Conservation (phyloP, 1,284 basidiomycete genomes). For the Chalciporus piperatoides region DNA sequence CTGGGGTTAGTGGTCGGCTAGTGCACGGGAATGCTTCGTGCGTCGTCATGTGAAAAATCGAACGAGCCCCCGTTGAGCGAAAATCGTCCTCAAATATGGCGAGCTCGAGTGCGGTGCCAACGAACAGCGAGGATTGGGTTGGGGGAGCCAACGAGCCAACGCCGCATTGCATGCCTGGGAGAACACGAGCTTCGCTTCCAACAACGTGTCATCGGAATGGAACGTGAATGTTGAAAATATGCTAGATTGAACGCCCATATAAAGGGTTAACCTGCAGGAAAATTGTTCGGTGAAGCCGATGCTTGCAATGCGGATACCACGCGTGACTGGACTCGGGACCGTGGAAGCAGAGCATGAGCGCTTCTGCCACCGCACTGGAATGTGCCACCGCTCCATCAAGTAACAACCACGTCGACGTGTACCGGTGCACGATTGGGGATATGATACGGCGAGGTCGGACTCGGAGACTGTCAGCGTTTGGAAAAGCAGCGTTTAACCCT, state of each 20-base stretch:
- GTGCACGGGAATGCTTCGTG: not conserved
- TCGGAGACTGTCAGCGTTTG: too few species aligned
- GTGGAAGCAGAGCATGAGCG: not conserved
- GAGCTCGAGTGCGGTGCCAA: not conserved
- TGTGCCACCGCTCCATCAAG: too few species aligned
- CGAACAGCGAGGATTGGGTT: not conserved
- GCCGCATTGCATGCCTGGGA: not conserved
- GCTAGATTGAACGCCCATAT: too few species aligned
- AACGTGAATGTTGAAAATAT: not conserved
- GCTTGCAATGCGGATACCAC: too few species aligned
- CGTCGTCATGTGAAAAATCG: slow-evolving; percentile 5
- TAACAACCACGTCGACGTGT: too few species aligned
- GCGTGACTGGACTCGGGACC: not conserved
- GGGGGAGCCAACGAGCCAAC: not conserved
- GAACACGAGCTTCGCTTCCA: slow-evolving; percentile 13
- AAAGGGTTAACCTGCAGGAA: too few species aligned
- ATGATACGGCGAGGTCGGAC: too few species aligned
- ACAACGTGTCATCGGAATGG: slow-evolving; percentile 14
- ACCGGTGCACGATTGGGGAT: too few species aligned
- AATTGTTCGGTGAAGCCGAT: too few species aligned
- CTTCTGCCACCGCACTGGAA: too few species aligned
- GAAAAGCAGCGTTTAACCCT: too few species aligned
- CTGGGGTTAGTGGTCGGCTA: not conserved
- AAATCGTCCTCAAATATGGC: not conserved
- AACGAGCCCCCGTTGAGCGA: not conserved